phyloP scores from a whole-genome alignment of 169 alveolate genomes.

The Cytauxzoon felis region DNA sequence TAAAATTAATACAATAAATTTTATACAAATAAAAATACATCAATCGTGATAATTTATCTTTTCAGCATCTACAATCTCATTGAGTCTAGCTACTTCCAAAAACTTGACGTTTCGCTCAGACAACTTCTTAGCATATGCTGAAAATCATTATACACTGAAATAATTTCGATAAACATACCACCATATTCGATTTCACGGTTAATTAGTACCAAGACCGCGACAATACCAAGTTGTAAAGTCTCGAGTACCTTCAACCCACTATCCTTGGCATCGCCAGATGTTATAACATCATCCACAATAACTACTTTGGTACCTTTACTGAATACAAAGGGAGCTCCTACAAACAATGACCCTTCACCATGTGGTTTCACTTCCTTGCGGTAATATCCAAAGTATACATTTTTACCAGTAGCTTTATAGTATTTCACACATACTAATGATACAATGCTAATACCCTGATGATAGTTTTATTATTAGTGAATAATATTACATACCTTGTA shows the following conservation, averaged over 20 bases:
- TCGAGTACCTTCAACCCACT: conserved; percentile 28
- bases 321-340: conserved; percentile 21
- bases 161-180: conserved; percentile 1
- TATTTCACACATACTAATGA: conserved; percentile 39
- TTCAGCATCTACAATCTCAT: conserved; percentile 14
- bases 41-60: too few relatives aligned
- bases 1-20: too few relatives aligned
- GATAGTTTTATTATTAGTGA: neutral
- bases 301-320: conserved; percentile 42
- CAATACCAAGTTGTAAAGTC: too few relatives aligned
- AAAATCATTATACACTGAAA: neutral
- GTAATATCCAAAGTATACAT: conserved; percentile 51
- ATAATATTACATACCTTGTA: conserved; percentile 35
- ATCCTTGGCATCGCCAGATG: conserved; percentile 47
- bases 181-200: conserved; percentile 48
- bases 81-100: conserved; percentile 3
- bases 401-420: conserved; percentile 52
- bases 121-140: neutral
- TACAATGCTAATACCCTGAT: conserved; percentile 54
- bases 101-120: conserved; percentile 1
- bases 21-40: too few relatives aligned
- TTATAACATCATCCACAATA: conserved; percentile 50
- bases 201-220: conserved; percentile 40
- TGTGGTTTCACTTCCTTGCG: conserved; percentile 58
- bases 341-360: conserved; percentile 54